These are phyloP conservation scores for Auricularia auricula-judae DNA, from an alignment of 768 basidiomycete species.

Conservation along the genomic window DNA sequence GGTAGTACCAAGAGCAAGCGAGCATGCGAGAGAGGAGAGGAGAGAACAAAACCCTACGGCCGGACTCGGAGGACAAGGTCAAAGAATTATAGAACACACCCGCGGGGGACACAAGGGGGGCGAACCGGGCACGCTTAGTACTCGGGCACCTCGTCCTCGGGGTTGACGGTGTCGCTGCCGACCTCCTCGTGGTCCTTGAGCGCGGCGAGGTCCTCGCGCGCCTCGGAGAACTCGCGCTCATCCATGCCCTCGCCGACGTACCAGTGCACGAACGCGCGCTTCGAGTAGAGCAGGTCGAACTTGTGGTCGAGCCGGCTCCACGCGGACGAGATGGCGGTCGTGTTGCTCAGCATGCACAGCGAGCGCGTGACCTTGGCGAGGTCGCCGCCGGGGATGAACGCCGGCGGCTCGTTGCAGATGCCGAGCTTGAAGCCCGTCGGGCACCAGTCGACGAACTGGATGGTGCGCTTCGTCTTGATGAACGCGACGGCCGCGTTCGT, in stretches of 20 bases:
- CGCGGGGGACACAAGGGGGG: slow-evolving; percentile 4
- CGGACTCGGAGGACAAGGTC: no score
- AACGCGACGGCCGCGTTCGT: slow-evolving; percentile 83
- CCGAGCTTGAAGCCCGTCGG: slow-evolving; percentile 95
- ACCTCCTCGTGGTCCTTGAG: slow-evolving; percentile 90
- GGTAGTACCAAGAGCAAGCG: no score
- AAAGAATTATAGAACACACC: no score
- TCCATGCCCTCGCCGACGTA: slow-evolving; percentile 99
- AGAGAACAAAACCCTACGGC: no score
- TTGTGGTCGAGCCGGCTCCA: slow-evolving; percentile 96
- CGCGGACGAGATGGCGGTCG: slow-evolving; percentile 86
- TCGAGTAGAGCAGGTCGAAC: slow-evolving; percentile 97
- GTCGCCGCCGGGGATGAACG: slow-evolving; percentile 86
- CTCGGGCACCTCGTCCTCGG: neutral
- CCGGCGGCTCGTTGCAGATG: slow-evolving; percentile 94
- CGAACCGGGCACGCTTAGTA: neutral
- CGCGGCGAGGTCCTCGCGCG: slow-evolving; percentile 94
- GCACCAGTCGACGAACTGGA: slow-evolving; percentile 98
- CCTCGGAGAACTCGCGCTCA: slow-evolving; percentile 98
- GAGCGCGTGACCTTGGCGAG: slow-evolving; percentile 89
- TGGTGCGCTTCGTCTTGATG: slow-evolving; percentile 96
- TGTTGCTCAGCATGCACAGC: slow-evolving; percentile 96
- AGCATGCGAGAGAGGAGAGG: no score
- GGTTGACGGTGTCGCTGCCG: slow-evolving; percentile 10
- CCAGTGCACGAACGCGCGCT: slow-evolving; percentile 87